A percentile compares a stretch with the other conserved stretches of the same genome.
Conservation (phyloP, 148 eudicot genomes). For the Silene latifolia region DNA sequence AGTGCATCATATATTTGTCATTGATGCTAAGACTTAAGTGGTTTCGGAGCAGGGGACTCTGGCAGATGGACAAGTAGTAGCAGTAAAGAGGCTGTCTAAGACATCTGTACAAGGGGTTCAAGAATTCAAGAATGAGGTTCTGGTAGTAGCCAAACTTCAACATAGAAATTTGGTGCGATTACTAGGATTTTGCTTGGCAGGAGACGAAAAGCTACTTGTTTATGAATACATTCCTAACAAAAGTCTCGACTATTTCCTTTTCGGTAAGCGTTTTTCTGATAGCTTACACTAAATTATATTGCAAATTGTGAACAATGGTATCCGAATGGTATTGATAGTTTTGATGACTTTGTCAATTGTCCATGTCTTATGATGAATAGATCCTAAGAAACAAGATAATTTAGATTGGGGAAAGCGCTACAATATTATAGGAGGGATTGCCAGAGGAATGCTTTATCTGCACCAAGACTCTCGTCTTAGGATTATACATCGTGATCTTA, state of each 20-base stretch:
- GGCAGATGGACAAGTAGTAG: slow-evolving; percentile 33
- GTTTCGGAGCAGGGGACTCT: slow-evolving; percentile 27
- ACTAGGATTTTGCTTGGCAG: slow-evolving; percentile 34
- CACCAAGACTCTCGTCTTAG: slow-evolving; percentile 48
- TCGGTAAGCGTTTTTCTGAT: slow-evolving; percentile 16
- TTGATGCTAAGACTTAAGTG: not conserved
- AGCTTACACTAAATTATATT: no score
- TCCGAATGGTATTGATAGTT: not conserved
- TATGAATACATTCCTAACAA: slow-evolving; percentile 40
- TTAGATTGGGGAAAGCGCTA: slow-evolving; percentile 37
- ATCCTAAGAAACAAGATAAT: slow-evolving; percentile 21
- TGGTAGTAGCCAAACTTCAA: slow-evolving; percentile 37
- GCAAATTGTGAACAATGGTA: not conserved
- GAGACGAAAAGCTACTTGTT: slow-evolving; percentile 42
- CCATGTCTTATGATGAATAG: slow-evolving; percentile 4
- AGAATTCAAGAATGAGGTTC: slow-evolving; percentile 48
- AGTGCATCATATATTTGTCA: not conserved
- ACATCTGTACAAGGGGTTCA: slow-evolving; percentile 32
- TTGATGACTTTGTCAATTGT: not conserved
- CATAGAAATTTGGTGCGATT: slow-evolving; percentile 37
- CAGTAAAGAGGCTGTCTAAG: slow-evolving; percentile 37
- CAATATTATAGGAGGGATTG: slow-evolving; percentile 42
- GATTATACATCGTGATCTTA: slow-evolving; percentile 45
- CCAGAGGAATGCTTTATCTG: slow-evolving; percentile 44
- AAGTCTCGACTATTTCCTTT: slow-evolving; percentile 37